phyloP scores from a whole-genome alignment of 345 rosid genomes.

The Salix brachista region DNA sequence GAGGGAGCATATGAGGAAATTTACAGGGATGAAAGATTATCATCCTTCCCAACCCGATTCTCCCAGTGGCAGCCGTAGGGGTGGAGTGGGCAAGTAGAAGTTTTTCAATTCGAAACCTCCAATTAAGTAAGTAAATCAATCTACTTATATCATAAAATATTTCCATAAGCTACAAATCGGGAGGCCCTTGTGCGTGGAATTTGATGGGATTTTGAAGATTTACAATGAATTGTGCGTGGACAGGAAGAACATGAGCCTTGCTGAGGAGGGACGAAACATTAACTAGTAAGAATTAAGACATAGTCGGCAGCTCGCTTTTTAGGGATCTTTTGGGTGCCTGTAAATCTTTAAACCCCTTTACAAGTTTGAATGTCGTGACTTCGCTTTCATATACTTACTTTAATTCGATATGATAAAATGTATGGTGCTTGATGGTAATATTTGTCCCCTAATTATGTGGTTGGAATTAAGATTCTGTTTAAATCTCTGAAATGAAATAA shows the following conservation, averaged over 20 bases:
- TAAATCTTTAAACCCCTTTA: neutral
- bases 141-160: neutral
- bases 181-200: neutral
- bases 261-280: conserved; percentile 6
- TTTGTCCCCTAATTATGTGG: neutral
- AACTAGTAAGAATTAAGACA: neutral
- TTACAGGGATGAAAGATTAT: conserved; percentile 17
- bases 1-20: conserved; percentile 47
- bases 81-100: conserved; percentile 28
- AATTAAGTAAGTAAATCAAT: conserved; percentile 20
- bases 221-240: neutral
- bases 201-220: neutral
- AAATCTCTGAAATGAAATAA: too few species aligned
- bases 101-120: conserved; percentile 20
- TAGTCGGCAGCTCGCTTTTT: neutral
- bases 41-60: conserved; percentile 8
- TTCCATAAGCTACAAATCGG: neutral
- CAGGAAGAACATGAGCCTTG: conserved; percentile 37
- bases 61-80: neutral
- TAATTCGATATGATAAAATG: neutral
- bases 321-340: neutral
- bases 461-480: neutral
- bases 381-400: neutral
- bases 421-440: neutral
- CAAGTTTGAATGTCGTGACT: neutral